phyloP scores from a whole-genome alignment of 1,284 basidiomycete genomes.

The Megacollybia platyphylla region DNA sequence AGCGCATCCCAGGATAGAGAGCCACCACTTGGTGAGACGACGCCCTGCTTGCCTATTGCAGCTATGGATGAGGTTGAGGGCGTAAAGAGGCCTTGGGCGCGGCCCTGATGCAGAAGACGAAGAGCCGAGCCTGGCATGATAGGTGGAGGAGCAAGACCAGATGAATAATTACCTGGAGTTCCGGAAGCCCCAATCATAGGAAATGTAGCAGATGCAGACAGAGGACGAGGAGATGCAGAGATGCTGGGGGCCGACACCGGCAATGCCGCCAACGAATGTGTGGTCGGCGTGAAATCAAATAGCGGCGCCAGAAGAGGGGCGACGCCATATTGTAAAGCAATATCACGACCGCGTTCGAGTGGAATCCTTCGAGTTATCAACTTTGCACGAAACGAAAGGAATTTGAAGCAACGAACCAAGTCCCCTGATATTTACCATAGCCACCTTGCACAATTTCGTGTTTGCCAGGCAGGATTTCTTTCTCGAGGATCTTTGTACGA shows the following conservation, averaged over 20 bases:
- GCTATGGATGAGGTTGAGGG: constrained; percentile 52
- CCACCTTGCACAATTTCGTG: constrained; percentile 99
- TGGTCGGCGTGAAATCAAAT: constrained; percentile 82
- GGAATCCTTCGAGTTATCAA: constrained; percentile 61
- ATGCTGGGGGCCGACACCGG: constrained; percentile 37
- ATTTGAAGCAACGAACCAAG: constrained; percentile 53
- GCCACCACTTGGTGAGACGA: constrained; percentile 3
- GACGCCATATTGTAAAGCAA: constrained; percentile 86
- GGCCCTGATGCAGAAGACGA: constrained; percentile 66
- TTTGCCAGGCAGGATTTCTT: constrained; percentile 90
- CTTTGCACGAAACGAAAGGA: background rate
- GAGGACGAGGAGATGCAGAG: constrained; percentile 31
- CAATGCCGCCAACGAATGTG: constrained; percentile 48
- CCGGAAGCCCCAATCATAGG: background rate
- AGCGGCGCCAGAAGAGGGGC: constrained; percentile 74
- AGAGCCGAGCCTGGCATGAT: constrained; percentile 10
- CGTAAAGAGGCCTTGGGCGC: constrained; percentile 75
- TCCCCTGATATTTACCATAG: constrained; percentile 99
- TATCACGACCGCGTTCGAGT: constrained; percentile 78
- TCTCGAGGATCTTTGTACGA: constrained; percentile 95
- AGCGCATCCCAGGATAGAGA: constrained; percentile 19
- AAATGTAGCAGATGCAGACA: constrained; percentile 16
- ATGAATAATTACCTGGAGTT: constrained; percentile 31
- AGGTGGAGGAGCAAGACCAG: constrained; percentile 18
- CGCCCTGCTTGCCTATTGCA: constrained; percentile 9